Conservation (phyloP, 2,329 filamentous ascomycete species). For the Aureobasidium lini region DNA sequence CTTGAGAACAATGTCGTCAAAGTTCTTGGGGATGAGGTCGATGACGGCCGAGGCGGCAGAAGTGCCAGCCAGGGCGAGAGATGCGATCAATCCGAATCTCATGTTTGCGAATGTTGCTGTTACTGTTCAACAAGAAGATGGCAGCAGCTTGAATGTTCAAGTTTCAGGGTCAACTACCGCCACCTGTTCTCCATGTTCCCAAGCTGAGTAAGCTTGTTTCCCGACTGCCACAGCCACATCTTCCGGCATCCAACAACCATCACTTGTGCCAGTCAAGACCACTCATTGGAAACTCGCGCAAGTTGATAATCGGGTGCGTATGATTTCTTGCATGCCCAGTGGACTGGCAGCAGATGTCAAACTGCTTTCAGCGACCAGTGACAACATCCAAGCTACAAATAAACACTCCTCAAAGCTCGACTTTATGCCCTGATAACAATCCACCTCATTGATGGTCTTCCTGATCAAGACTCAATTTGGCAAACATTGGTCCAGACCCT, state of each 20-base stretch:
- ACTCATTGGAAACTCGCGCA: background rate
- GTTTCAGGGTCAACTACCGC: background rate
- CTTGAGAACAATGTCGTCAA: constrained; percentile 81
- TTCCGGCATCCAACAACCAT: background rate
- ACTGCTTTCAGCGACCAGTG: no score
- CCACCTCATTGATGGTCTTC: no score
- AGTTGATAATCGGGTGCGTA: no score
- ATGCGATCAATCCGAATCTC: constrained; percentile 31
- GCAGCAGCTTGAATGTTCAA: background rate
- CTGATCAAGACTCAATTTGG: no score
- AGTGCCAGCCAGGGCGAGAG: constrained; percentile 42
- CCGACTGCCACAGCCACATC: background rate
- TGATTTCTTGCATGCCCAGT: no score
- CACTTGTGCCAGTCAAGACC: background rate
- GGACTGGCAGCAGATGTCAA: no score
- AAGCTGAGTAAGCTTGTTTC: background rate
- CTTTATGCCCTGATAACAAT: no score
- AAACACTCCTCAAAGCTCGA: no score
- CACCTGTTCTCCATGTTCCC: background rate
- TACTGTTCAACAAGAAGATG: background rate
- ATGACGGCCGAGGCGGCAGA: constrained; percentile 75
- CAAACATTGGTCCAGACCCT: no score
- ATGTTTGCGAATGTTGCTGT: constrained; percentile 11
- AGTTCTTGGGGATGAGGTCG: constrained; percentile 84
- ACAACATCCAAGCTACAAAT: no score